phyloP scores from a whole-genome alignment of 1,139 yeast species.

The Diutina rugosa region DNA sequence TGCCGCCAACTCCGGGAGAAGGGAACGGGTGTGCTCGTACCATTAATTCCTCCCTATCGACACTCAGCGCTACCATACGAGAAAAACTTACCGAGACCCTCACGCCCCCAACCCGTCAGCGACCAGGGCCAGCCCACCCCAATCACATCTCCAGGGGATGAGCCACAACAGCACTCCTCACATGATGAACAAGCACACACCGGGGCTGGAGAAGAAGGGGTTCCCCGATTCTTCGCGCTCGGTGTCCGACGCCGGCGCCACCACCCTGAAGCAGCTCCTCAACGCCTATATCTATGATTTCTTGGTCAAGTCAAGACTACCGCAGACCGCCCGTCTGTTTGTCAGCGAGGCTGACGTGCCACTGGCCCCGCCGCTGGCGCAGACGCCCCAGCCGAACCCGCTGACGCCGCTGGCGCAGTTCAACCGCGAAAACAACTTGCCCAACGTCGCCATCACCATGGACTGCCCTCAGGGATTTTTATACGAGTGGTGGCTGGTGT shows the following conservation, averaged over 20 bases:
- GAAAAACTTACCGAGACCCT: not conserved
- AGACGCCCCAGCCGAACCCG: constrained; percentile 11
- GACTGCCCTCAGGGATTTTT: constrained; percentile 83
- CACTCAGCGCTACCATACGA: not conserved
- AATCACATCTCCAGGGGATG: constrained; percentile 9
- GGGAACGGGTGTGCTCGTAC: constrained; percentile 3
- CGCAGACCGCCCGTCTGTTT: constrained; percentile 61
- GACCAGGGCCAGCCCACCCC: not conserved
- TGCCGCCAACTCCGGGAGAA: constrained; percentile 3
- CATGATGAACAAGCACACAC: constrained; percentile 17
- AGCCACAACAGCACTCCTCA: constrained; percentile 27
- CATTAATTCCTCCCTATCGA: not conserved
- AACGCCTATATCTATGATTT: constrained; percentile 86
- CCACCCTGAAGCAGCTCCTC: constrained; percentile 51
- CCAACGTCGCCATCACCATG: constrained; percentile 40
- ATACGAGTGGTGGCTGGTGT: constrained; percentile 93
- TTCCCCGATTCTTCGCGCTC: constrained; percentile 8
- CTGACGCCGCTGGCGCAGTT: constrained; percentile 10
- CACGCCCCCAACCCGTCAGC: not conserved
- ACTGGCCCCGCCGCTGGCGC: constrained; percentile 11
- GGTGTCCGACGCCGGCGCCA: constrained; percentile 37
- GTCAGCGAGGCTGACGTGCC: constrained; percentile 60
- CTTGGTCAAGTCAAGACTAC: constrained; percentile 57
- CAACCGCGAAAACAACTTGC: constrained; percentile 28
- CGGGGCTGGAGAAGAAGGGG: constrained; percentile 8